Conservation (phyloP, 495 filamentous ascomycete genomes). For the Rostrohypoxylon terebratum region DNA sequence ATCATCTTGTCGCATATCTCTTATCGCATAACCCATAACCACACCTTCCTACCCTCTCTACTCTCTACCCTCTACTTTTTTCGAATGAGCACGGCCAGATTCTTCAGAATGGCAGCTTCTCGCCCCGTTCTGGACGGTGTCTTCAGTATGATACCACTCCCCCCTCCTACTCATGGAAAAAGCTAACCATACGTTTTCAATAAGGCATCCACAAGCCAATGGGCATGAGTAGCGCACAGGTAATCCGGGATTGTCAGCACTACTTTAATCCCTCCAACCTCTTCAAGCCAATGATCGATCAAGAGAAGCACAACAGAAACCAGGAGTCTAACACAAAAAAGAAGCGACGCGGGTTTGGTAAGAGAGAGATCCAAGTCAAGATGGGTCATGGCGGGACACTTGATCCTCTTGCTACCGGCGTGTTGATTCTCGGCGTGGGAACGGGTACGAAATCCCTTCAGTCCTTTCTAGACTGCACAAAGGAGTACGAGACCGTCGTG, state of each 20-base stretch:
- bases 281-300: conserved; percentile 78
- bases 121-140: conserved; percentile 76
- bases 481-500: conserved; percentile 89
- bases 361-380: conserved; percentile 78
- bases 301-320: conserved; percentile 64
- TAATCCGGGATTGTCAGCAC: conserved; percentile 82
- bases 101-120: conserved; percentile 62
- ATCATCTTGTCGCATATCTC: neutral
- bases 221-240: conserved; percentile 85
- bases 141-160: conserved; percentile 67
- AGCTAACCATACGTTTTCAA: conserved; percentile 7
- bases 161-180: neutral
- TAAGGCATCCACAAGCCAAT: conserved; percentile 92
- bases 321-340: conserved; percentile 67
- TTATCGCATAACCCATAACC: conserved; percentile 8
- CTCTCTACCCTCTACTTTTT: conserved; percentile 2
- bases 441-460: conserved; percentile 85
- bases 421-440: conserved; percentile 88
- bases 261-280: conserved; percentile 82
- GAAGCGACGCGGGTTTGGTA: conserved; percentile 62
- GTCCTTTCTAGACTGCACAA: conserved; percentile 85
- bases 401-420: conserved; percentile 92
- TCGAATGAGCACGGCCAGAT: conserved; percentile 44
- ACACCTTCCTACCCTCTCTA: conserved; percentile 12
- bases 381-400: conserved; percentile 97